phyloP scores from a whole-genome alignment of 208 protist species.

The Acanthamoeba rhysodes region DNA sequence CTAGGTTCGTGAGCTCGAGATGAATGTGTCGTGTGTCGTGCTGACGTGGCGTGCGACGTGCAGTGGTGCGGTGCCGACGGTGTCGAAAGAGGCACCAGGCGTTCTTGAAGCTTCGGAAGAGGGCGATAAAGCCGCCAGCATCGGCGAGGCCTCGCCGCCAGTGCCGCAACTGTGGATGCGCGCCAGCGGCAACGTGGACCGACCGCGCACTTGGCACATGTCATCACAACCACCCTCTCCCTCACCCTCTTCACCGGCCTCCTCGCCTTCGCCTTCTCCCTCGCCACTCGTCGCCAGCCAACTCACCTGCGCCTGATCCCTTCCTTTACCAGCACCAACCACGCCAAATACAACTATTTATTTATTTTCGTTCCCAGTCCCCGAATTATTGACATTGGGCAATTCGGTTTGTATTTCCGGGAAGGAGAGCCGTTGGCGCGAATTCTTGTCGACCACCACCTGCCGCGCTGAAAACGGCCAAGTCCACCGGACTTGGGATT shows the following conservation, averaged over 20 bases:
- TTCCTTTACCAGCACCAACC: not conserved
- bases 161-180: not conserved
- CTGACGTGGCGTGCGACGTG: not conserved
- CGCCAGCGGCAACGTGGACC: not conserved
- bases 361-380: not conserved
- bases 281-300: not conserved
- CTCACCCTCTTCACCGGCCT: not conserved
- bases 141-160: not conserved
- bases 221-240: not conserved
- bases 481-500: conserved; percentile 22
- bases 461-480: not conserved
- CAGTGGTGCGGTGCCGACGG: not conserved
- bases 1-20: not conserved
- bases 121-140: not conserved
- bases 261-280: conserved; percentile 2
- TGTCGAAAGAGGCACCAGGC: not conserved
- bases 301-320: not conserved
- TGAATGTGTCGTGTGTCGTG: not conserved
- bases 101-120: not conserved
- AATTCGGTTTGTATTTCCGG: not conserved
- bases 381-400: too few relatives aligned
- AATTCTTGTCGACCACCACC: not conserved
- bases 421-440: not conserved
- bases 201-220: not conserved
- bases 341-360: not conserved